Conservation (phyloP, 129 eudicot species). For the Sambucus nigra region DNA sequence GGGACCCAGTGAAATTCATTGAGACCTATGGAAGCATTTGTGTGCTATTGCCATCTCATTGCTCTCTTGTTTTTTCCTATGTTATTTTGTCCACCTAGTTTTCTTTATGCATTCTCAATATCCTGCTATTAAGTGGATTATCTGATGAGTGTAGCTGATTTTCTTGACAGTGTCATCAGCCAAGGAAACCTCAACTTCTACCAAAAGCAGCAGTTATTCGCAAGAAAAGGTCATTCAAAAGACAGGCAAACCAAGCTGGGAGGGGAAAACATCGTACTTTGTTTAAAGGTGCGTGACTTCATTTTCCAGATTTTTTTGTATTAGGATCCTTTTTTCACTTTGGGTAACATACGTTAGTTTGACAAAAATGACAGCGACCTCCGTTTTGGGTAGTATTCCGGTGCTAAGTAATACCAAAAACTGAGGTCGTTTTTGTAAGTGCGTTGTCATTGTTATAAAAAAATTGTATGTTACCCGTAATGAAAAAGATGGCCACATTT, state of each 20-base stretch:
- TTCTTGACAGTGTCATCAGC: constrained; percentile 53
- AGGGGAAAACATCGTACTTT: constrained; percentile 58
- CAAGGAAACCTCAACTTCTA: constrained; percentile 39
- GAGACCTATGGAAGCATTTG: background rate
- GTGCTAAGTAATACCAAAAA: too few species aligned
- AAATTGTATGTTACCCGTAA: too few species aligned
- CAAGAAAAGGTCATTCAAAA: constrained; percentile 75
- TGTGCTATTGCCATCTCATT: background rate
- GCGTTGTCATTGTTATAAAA: too few species aligned
- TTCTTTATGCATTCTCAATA: background rate
- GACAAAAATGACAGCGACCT: too few species aligned
- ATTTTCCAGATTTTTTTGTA: too few species aligned
- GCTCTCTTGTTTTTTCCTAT: background rate
- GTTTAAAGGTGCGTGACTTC: constrained; percentile 35
- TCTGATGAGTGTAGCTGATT: background rate
- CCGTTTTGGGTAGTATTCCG: too few species aligned
- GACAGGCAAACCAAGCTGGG: constrained; percentile 45
- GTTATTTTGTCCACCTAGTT: background rate
- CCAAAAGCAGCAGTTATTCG: constrained; percentile 43
- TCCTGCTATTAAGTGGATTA: background rate
- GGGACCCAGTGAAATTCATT: background rate
- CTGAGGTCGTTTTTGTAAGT: too few species aligned
- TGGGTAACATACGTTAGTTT: too few species aligned
- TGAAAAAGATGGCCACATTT: too few species aligned
- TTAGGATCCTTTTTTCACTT: too few species aligned